phyloP scores from a whole-genome alignment of 2,329 filamentous ascomycete genomes.

The Fusarium sp. region DNA sequence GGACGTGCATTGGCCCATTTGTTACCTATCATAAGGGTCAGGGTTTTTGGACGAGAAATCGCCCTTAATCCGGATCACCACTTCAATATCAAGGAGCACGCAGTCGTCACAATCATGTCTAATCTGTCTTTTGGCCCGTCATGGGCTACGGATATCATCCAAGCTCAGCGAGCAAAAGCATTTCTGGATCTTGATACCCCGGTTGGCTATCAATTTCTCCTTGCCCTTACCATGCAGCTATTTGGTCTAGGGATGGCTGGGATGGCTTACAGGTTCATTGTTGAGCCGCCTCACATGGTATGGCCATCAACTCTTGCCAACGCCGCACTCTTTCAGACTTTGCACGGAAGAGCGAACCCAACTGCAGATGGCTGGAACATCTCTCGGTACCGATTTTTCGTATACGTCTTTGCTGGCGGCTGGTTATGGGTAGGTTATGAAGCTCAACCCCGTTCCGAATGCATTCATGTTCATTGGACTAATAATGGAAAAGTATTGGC shows the following conservation, averaged over 20 bases:
- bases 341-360: conserved; percentile 7
- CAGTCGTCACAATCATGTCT: not conserved
- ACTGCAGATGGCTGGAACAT: conserved; percentile 8
- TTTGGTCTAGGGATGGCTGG: conserved; percentile 18
- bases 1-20: not conserved
- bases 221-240: conserved; percentile 2
- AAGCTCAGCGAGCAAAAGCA: conserved; percentile 3
- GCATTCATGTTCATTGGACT: not conserved
- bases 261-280: conserved; percentile 9
- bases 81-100: conserved; percentile 9
- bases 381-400: conserved; percentile 4
- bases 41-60: not conserved
- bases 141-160: conserved; percentile 13
- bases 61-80: conserved; percentile 4
- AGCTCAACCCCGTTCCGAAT: not conserved
- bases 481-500: not conserved
- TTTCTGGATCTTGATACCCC: not conserved
- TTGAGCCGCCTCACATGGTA: conserved; percentile 15
- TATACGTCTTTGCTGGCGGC: not conserved
- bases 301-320: conserved; percentile 11
- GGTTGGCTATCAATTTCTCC: conserved; percentile 1
- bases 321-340: conserved; percentile 6
- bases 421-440: conserved; percentile 5
- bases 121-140: conserved; percentile 4
- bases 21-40: not conserved